These are phyloP conservation scores for Spathaspora sp. DNA, from an alignment of 805 yeast genomes.

Conservation along the genomic window DNA sequence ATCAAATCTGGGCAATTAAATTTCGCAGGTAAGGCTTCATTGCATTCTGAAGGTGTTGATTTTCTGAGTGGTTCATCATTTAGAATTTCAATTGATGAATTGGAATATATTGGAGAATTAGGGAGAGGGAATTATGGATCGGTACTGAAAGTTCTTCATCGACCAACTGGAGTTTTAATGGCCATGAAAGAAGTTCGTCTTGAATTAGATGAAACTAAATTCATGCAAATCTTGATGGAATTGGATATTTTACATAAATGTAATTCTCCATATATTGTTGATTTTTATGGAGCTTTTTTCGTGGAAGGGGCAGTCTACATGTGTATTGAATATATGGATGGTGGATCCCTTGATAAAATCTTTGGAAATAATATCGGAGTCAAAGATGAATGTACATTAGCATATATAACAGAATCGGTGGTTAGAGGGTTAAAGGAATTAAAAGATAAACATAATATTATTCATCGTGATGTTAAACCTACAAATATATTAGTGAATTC, in stretches of 20 bases:
- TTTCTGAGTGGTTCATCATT: conserved; percentile 86
- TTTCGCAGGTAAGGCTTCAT: conserved; percentile 89
- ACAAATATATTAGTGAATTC: conserved; percentile 85
- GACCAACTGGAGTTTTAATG: conserved; percentile 88
- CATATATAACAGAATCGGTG: conserved; percentile 75
- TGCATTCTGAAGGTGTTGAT: conserved; percentile 89
- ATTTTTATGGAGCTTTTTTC: conserved; percentile 95
- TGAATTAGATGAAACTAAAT: conserved; percentile 90
- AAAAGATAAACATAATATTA: conserved; percentile 87
- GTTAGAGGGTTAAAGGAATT: conserved; percentile 77
- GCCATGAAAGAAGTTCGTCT: conserved; percentile 96
- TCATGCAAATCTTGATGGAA: conserved; percentile 94
- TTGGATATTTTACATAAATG: conserved; percentile 91
- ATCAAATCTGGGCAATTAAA: conserved; percentile 88
- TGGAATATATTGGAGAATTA: conserved; percentile 78
- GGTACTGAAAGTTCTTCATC: conserved; percentile 87
- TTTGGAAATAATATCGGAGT: conserved; percentile 60
- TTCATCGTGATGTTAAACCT: conserved; percentile 96
- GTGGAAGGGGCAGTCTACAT: conserved; percentile 97
- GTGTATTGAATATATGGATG: conserved; percentile 98
- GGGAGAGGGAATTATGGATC: conserved; percentile 98
- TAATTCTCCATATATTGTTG: conserved; percentile 86
- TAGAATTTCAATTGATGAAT: conserved; percentile 79
- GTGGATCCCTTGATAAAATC: conserved; percentile 86
- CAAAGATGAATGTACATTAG: conserved; percentile 74